Conservation (phyloP, 192 early-diverging fungal genomes). For the Mortierella claussenii region DNA sequence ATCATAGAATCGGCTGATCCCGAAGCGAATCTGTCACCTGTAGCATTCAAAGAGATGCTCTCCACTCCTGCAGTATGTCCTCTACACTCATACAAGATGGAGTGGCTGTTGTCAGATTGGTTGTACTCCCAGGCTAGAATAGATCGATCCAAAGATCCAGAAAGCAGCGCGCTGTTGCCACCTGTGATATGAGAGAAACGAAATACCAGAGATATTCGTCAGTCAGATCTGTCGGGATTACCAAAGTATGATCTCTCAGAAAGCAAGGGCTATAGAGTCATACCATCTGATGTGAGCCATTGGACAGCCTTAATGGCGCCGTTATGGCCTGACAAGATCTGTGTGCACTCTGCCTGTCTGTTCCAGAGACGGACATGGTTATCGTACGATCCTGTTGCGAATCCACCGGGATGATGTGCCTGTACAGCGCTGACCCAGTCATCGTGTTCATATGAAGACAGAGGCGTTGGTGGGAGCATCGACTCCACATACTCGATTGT, state of each 20-base stretch:
- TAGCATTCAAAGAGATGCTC: slow-evolving; percentile 69
- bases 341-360: slow-evolving; percentile 72
- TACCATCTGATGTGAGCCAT: slow-evolving; percentile 69
- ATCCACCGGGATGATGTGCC: slow-evolving; percentile 54
- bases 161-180: slow-evolving; percentile 58
- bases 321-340: slow-evolving; percentile 73
- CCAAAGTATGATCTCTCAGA: not conserved
- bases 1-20: slow-evolving; percentile 84
- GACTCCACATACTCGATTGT: slow-evolving; percentile 94
- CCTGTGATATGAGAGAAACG: slow-evolving; percentile 29
- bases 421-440: slow-evolving; percentile 94
- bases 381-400: slow-evolving; percentile 89
- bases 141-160: slow-evolving; percentile 73
- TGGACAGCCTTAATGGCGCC: slow-evolving; percentile 83
- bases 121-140: slow-evolving; percentile 74
- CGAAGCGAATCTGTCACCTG: slow-evolving; percentile 68
- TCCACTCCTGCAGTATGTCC: slow-evolving; percentile 89
- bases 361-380: slow-evolving; percentile 87
- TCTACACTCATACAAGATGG: slow-evolving; percentile 73
- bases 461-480: slow-evolving; percentile 83
- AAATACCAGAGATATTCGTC: not conserved
- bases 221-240: not conserved
- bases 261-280: not conserved
- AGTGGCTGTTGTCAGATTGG: slow-evolving; percentile 49
- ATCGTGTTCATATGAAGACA: slow-evolving; percentile 87